Conservation (phyloP, 345 rosid genomes). For the Raphanus raphanistrum region DNA sequence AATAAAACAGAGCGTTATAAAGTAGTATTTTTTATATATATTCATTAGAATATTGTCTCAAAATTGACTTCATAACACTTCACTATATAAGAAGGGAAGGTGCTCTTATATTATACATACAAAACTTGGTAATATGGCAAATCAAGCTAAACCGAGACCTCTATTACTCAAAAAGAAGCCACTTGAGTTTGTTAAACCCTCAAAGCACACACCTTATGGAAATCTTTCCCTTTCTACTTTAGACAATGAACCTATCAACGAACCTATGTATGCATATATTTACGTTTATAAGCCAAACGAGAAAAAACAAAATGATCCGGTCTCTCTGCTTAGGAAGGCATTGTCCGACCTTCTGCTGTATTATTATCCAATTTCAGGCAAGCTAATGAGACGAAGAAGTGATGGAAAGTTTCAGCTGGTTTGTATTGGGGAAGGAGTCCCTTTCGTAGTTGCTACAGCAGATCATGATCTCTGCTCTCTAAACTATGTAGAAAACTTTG, state of each 20-base stretch:
- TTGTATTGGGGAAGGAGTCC: conserved; percentile 49
- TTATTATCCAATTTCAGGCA: conserved; percentile 56
- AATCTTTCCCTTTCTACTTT: background rate
- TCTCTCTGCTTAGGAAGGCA: conserved; percentile 43
- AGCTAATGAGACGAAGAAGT: conserved; percentile 36
- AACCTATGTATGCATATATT: conserved; percentile 18
- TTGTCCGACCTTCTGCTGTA: conserved; percentile 50
- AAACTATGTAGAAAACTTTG: conserved; percentile 42
- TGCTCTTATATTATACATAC: background rate
- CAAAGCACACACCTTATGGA: background rate
- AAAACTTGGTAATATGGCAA: background rate
- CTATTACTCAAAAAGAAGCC: background rate
- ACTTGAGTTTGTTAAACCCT: background rate
- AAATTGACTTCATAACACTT: background rate
- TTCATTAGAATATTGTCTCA: no score
- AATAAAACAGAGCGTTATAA: no score
- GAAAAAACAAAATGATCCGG: conserved; percentile 2
- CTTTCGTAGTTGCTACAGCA: conserved; percentile 43
- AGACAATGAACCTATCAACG: background rate
- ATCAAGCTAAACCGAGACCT: background rate
- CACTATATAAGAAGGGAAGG: background rate
- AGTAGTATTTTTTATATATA: no score
- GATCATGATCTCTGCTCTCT: conserved; percentile 36
- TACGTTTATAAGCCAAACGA: conserved; percentile 40
- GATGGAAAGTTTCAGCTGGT: conserved; percentile 39